Conservation (phyloP, 495 filamentous ascomycete species). For the Aspergillus cavernicola region DNA sequence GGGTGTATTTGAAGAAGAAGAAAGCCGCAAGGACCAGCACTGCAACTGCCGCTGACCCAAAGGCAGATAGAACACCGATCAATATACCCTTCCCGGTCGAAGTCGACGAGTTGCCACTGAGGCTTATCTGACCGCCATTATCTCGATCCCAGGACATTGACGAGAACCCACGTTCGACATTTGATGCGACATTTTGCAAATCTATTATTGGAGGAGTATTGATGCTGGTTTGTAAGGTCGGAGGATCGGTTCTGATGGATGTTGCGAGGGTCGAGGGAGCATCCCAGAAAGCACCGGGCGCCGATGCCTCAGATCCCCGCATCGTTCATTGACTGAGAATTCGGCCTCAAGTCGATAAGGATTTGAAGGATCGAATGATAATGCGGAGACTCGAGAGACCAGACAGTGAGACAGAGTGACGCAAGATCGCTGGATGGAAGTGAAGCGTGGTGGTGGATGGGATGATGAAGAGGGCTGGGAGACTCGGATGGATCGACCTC, state of each 20-base stretch:
- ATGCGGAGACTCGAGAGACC: not conserved
- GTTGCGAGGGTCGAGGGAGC: slow-evolving; percentile 36
- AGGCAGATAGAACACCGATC: slow-evolving; percentile 94
- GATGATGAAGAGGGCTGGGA: not conserved
- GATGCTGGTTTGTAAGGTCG: slow-evolving; percentile 32
- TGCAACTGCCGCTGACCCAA: slow-evolving; percentile 85
- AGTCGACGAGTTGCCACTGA: slow-evolving; percentile 35
- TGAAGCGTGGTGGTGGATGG: not conserved
- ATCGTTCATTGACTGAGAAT: slow-evolving; percentile 42
- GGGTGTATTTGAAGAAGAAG: slow-evolving; percentile 93
- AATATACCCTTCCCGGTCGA: slow-evolving; percentile 77
- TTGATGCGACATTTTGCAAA: slow-evolving; percentile 16
- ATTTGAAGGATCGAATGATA: not conserved
- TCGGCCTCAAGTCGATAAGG: slow-evolving; percentile 9
- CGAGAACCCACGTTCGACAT: slow-evolving; percentile 30
- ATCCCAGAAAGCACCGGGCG: slow-evolving; percentile 36
- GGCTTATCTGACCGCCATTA: slow-evolving; percentile 23
- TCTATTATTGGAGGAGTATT: slow-evolving; percentile 9
- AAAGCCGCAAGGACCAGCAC: slow-evolving; percentile 76
- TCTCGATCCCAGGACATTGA: slow-evolving; percentile 26
- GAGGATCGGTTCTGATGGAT: slow-evolving; percentile 29
- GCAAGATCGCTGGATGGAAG: slow-evolving; percentile 1
- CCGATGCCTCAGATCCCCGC: slow-evolving; percentile 44
- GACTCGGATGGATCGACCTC: not conserved
- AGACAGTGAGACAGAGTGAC: not conserved